These are phyloP conservation scores for Chrysochromulina parva DNA, from an alignment of 78 protist species.

Conservation along the genomic window DNA sequence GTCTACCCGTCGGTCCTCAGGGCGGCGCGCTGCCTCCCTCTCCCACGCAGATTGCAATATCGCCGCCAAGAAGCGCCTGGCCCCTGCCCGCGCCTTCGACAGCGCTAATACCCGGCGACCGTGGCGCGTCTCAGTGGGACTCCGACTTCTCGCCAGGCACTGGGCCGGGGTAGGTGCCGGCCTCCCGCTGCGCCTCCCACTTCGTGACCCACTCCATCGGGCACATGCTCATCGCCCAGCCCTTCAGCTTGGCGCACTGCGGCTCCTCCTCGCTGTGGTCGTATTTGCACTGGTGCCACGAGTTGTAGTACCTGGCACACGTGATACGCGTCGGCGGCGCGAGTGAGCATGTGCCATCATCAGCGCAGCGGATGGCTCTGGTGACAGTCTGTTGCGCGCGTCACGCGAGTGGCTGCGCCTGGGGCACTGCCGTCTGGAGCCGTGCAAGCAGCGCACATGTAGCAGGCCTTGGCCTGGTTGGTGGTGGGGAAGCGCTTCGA, in stretches of 20 bases:
- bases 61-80: too few species aligned
- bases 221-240: neutral
- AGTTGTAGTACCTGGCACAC: neutral
- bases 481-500: neutral
- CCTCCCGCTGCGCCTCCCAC: constrained; percentile 24
- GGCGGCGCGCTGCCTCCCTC: too few species aligned
- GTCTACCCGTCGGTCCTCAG: too few species aligned
- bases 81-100: too few species aligned
- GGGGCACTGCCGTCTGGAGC: too few species aligned
- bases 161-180: constrained; percentile 4
- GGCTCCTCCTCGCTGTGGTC: neutral
- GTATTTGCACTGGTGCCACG: constrained; percentile 12
- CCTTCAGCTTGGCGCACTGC: neutral
- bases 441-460: neutral
- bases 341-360: too few species aligned
- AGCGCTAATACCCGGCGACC: too few species aligned
- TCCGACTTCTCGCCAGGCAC: constrained; percentile 17
- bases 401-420: too few species aligned
- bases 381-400: too few species aligned
- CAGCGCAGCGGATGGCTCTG: too few species aligned
- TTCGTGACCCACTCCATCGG: neutral
- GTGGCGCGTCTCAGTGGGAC: too few species aligned
- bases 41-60: too few species aligned
- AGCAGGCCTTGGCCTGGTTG: constrained; percentile 7
- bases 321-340: neutral